Evolutionary conservation across 345 rosid genomes (phyloP).

Genomic region (Lepidium aucheri): DNA sequence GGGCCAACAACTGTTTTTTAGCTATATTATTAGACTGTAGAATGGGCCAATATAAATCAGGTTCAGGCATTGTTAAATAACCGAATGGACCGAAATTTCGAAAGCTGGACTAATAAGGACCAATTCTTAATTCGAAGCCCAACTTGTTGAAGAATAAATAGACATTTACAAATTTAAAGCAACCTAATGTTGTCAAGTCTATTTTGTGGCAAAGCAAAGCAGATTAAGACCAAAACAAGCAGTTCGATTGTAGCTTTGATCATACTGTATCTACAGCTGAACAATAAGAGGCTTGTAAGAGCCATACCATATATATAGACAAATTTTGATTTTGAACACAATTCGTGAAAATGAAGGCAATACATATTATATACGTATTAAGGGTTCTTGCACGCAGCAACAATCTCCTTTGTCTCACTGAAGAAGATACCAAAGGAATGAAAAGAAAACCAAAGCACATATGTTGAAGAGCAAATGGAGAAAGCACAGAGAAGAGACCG

Average conservation of each 20-base stretch:
- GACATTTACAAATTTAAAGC: neutral
- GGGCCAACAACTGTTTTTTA: no score
- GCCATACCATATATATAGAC: neutral
- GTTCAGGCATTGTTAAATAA: no score
- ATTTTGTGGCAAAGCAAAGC: neutral
- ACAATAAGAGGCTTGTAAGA: neutral
- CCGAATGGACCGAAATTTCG: no score
- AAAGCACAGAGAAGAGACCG: neutral
- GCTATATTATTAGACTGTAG: no score
- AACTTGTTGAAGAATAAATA: no score
- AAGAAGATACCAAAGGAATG: neutral
- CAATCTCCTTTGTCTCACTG: conserved; percentile 1
- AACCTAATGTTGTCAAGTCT: neutral
- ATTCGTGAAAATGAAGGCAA: neutral
- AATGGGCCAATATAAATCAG: no score
- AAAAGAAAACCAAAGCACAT: neutral
- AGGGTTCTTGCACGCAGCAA: conserved; percentile 1
- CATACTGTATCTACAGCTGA: neutral
- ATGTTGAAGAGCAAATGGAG: neutral
- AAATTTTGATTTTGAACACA: conserved; percentile 4
- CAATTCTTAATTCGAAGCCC: no score
- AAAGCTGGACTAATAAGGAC: no score
- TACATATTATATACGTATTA: conserved; percentile 13
- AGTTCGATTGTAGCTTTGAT: neutral
- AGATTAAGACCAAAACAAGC: neutral